Base-by-base conservation (phyloP, 305 asterid genomes). In the Fraxinus dipetala region DNA sequence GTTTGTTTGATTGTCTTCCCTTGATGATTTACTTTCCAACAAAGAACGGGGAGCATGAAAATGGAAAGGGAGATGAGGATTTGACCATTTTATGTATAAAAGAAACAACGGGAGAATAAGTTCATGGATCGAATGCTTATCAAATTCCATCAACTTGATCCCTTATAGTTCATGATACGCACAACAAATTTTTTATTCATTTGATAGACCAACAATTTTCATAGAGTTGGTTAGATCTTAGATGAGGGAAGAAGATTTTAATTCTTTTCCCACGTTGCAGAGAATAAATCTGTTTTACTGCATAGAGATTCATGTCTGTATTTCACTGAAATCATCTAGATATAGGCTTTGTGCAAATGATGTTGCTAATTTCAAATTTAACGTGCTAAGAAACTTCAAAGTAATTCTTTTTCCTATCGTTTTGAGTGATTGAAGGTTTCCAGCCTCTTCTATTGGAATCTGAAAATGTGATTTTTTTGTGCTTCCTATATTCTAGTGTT, bases 301-400 rank as follows among this genome's bases (percentile, higher is more conserved):
- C 1, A 30, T 40, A 40, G 43, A 80, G 26, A 14, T 54, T 54
- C 36, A 35, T 80, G 79, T 48, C 38, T 31, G 74, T 38, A 30
- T 48, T 36, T 70, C 32, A 54, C 24, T 59, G 14, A 82, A 32
- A 61, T 63, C 32, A 63, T 9, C 43, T 67, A 45, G 70, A 26
- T 63, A 22, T 63, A 30, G 28, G 73, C 72, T 78, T 70, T 77
- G 72, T 34, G 63, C 77, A 8, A 5, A 36, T 81, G 80, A 65
- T 84, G 82, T 70, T 54, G 79, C 34, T 75, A 69, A 43, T 24
- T 32, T 76, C 32, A 67, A 70, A 74, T 26, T 67, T 9, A 22
- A 32, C 43, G 54, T 45, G 30, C 75, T 40, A 13, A 48, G 69
- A 45, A 48, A 24, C 69, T 31, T 76, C 38, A 28, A 65, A 30